phyloP scores from a whole-genome alignment of 345 rosid genomes.

The Eucalyptus rudis region DNA sequence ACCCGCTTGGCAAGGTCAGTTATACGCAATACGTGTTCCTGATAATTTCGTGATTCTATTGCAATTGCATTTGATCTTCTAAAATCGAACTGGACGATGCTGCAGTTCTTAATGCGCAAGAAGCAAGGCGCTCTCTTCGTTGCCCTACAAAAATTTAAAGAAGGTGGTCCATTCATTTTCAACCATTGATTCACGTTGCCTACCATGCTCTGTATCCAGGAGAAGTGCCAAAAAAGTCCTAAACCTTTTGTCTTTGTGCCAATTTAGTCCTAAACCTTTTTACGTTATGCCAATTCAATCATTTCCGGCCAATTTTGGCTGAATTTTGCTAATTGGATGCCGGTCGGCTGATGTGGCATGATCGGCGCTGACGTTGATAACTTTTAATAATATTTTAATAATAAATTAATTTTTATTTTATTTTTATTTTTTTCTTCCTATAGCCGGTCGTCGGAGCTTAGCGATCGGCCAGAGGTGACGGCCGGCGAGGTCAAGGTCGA shows the following conservation, averaged over 20 bases:
- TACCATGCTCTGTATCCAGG: neutral
- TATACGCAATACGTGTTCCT: neutral
- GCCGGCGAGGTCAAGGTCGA: too few relatives aligned
- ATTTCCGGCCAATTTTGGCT: fast-evolving
- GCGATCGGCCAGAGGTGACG: fast-evolving
- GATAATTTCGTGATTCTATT: neutral
- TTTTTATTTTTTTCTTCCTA: too few relatives aligned
- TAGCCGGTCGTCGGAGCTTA: fast-evolving
- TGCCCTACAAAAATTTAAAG: slow-evolving; percentile 75
- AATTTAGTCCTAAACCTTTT: fast-evolving
- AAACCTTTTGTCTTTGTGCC: too few relatives aligned
- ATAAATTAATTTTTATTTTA: too few relatives aligned
- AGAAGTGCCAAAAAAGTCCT: too few relatives aligned
- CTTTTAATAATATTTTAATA: too few relatives aligned
- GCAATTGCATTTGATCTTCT: neutral
- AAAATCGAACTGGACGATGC: neutral
- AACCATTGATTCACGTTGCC: neutral
- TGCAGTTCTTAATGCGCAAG: slow-evolving; percentile 35
- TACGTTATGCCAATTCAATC: too few relatives aligned
- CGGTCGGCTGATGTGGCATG: too few relatives aligned
- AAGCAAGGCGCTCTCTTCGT: slow-evolving; percentile 39
- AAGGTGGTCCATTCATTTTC: slow-evolving; percentile 11
- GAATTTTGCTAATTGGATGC: fast-evolving
- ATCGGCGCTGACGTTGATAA: fast-evolving
- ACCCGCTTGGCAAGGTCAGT: slow-evolving; percentile 63